Base-by-base conservation (phyloP, 306 rosid genomes). In the Malus asiatica region DNA sequence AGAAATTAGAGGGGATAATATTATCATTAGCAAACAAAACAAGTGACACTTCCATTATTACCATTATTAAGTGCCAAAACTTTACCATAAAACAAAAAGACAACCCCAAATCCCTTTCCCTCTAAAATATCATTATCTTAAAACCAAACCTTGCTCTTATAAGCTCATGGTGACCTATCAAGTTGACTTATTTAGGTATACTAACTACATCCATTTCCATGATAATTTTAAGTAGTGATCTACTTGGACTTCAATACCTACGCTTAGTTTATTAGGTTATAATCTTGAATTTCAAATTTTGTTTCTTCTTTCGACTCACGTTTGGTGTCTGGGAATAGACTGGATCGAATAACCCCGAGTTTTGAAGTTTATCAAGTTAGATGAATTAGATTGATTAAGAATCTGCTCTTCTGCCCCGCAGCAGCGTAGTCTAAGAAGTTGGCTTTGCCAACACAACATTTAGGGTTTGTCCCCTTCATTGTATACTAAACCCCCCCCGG, bases 31-130 rank as follows among this genome's bases (percentile, higher is more conserved):
- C 9, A 65, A 70, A 79, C 70, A 62, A 76, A 83, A 76, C 59
- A 58, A 82, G 65, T 58, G 74, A 71, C 33, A 76, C 32, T 77
- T 81, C 82, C 83, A 73, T 76, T 67, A 65, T 29, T 76, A 70
- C 68, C 77, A 64, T 76, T 66, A 64, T 65, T 59, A 9, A 76
- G 73, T 45, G 70, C 74, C 75, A 59, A 25, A 55, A 72, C 78
- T 58, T 68, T 72, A 45, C 82, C 72, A 40, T 67, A 76, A 68
- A 67, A 61, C 29, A 58, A 29, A 72, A 32, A 12, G 71, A 10
- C 55, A 18, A 15, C 55, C 55, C 55, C 55, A 22, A 3, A 9
- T 8, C 7, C 53, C 29, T 20, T 48, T 42, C 62, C 13, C 55
- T 60, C 66, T 76, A 68, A 64, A 75, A 27, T 53, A 72, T 52